Evolutionary conservation across 225 moss, liverwort and hornwort species (phyloP), one percentile per base, ranked within the genome.

Genomic region (Marchantia paleacea): DNA sequence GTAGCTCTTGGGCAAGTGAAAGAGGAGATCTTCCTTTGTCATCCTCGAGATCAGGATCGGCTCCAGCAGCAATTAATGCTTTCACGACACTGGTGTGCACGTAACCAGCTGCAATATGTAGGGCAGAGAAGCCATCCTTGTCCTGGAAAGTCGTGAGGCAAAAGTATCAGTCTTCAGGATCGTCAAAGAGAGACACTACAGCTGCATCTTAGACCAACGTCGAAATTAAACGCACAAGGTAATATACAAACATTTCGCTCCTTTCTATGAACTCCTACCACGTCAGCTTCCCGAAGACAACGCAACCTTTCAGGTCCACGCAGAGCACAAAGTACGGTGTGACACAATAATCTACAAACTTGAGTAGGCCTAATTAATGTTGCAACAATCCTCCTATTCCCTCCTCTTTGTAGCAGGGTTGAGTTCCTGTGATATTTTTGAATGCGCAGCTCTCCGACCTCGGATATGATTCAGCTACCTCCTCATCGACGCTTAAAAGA

Each of bases 81-180:
- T 91, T 90, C 48, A 99, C 95, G 0, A 94, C 92, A 63, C 80
- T 91, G 11, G 87, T 94, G 81, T 99, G 95, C 57, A 95, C 95
- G 68, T 99, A 99, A 30, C 97, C 97, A 48, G 97, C 85, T 29
- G 95, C 95, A 80, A 99, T 93, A 82, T 99, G 97, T 69, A 99
- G 86, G 48, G 95, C 91, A 0, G 97, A 89, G 76, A 81, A 99
- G 12, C 97, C 97, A 60, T 95, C 95, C 77, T 84, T 82, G 82
- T 99, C 97, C 82, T 87, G 84, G 14, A 12, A n/a, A 65, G n/a
- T 3, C n/a, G 51, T 64, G 28, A 30, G 69, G 72, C 0, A 4
- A 48, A 70, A 26, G 4, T 12, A 20, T 25, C 24, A 65, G 65
- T 65, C 58, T 20, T 70, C 9, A 57, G 14, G 19, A 57, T 12